Evolutionary conservation across 148 eudicot genomes (phyloP), one percentile per base, ranked within the genome.

Genomic region (Polygonum aviculare): DNA sequence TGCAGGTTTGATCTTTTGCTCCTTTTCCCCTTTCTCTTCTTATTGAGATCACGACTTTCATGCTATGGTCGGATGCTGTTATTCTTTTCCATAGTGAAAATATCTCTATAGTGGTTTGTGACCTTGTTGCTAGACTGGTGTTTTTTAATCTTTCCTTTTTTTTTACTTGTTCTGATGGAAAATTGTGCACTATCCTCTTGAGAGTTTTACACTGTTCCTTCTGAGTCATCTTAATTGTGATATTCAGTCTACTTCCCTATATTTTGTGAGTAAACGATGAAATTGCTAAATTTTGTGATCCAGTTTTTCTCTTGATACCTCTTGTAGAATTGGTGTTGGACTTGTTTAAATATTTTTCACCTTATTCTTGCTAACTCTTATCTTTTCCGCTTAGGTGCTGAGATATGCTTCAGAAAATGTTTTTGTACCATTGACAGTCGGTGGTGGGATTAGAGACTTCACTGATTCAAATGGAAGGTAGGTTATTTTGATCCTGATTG

Each of bases 381-480:
- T 67, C 45, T 36, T 36, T 19, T 74, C 19, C 44, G 14, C 82
- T 78, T 82, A 95, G 99, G 90, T 95, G 59, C 65, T 95, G 86
- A 85, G 91, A 78, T 74, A 79, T 76, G 79, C 97, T 72, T 95
- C 99, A 67, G 94, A 95, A 83, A 92, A 91, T 75, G 91, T 90
- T 77, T 95, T 95, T 81, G 99, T 95, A 73, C 99, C 98, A 62
- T 82, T 95, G 79, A 95, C 98, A 51, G 99, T 95, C 77, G 99
- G 99, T 62, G 99, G 99, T 76, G 99, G 99, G 71, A 95, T 95
- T 40, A 85, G 99, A 83, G 99, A 95, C 85, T 95, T 93, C 77
- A 93, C 96, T 75, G 99, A 95, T 87, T 94, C 83, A 79, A 88
- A 82, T 84, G 99, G 99, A 76, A 93, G 97, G 99, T 93, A 84